phyloP scores from a whole-genome alignment of 2,329 filamentous ascomycete species.

The Exophiala xenobiotica region DNA sequence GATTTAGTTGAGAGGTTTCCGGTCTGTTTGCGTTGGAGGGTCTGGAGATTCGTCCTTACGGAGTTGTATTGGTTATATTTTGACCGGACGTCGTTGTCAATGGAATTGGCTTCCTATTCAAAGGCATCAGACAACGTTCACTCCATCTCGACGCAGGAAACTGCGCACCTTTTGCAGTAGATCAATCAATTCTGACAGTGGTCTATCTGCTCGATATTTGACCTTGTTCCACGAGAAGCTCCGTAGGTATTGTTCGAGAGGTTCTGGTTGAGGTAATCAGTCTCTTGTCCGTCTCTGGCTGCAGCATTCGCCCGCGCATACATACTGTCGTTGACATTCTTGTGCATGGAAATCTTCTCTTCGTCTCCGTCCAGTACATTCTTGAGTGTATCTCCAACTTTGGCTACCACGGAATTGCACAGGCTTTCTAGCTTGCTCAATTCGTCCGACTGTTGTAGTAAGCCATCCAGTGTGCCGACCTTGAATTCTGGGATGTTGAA shows the following conservation, averaged over 20 bases:
- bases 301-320: conserved; percentile 7
- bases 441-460: conserved; percentile 96
- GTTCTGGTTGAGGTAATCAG: conserved; percentile 58
- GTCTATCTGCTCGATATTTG: conserved; percentile 91
- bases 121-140: not conserved
- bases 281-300: conserved; percentile 12
- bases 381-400: conserved; percentile 82
- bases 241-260: conserved; percentile 89
- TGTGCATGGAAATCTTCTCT: conserved; percentile 78
- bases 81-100: conserved; percentile 92
- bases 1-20: conserved; percentile 95
- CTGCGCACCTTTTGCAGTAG: conserved; percentile 74
- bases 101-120: conserved; percentile 75
- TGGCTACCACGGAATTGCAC: conserved; percentile 79
- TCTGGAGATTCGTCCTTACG: conserved; percentile 78
- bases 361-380: conserved; percentile 81
- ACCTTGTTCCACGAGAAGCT: conserved; percentile 96
- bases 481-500: conserved; percentile 94
- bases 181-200: conserved; percentile 82
- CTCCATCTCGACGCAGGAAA: not conserved
- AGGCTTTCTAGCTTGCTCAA: conserved; percentile 79
- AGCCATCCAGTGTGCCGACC: conserved; percentile 90
- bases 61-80: conserved; percentile 95
- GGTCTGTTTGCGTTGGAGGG: conserved; percentile 82
- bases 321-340: conserved; percentile 91